A percentile compares a stretch with the other conserved stretches of the same genome.
Conservation (phyloP, 2,329 filamentous ascomycete species). For the Epichloe festucae region DNA sequence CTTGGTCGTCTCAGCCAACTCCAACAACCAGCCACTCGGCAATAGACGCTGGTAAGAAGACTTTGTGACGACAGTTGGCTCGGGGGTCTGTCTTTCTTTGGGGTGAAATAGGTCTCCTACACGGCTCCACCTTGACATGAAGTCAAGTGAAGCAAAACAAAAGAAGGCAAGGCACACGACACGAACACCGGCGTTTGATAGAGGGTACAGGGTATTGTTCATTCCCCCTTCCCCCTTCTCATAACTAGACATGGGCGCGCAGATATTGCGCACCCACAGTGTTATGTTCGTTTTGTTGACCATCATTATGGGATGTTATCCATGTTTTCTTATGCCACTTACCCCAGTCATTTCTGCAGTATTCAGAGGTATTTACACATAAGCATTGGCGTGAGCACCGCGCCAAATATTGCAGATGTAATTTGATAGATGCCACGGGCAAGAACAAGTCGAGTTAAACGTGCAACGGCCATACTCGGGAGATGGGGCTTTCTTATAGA, state of each 20-base stretch:
- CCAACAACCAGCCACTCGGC: conserved; percentile 37
- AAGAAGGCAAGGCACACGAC: conserved; percentile 8
- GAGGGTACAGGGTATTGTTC: conserved; percentile 12
- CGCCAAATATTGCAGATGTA: background rate
- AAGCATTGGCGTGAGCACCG: background rate
- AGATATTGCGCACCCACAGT: conserved; percentile 3
- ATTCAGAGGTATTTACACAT: background rate
- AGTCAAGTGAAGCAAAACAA: background rate
- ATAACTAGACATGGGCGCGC: conserved; percentile 10
- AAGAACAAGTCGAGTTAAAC: background rate
- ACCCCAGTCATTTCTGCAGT: background rate
- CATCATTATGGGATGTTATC: background rate
- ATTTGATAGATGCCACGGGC: background rate
- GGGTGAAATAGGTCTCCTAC: background rate
- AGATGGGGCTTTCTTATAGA: background rate
- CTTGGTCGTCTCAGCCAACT: conserved; percentile 27
- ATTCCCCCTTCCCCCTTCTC: conserved; percentile 5
- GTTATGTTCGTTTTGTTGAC: conserved; percentile 7
- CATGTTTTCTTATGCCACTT: background rate
- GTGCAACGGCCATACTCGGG: background rate
- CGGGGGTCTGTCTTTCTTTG: background rate
- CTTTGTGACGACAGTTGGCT: background rate
- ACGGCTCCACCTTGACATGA: background rate
- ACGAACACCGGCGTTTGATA: conserved; percentile 19
- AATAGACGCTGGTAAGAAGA: conserved; percentile 37